Evolutionary conservation across 148 eudicot species (phyloP).

Genomic region (Hydrangea macrophylla): DNA sequence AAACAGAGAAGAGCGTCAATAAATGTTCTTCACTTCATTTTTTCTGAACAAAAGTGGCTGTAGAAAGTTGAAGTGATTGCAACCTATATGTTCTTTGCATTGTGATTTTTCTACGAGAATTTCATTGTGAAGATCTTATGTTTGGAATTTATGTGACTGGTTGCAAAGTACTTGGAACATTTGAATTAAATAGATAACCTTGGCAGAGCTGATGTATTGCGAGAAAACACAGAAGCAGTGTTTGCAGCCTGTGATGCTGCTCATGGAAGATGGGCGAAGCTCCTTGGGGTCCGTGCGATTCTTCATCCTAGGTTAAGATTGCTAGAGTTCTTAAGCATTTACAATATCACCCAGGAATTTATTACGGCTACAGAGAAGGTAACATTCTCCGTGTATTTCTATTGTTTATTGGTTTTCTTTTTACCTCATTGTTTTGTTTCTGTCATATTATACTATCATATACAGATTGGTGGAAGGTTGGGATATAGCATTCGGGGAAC

Average conservation of each 20-base stretch:
- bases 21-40: neutral
- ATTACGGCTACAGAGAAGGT: slow-evolving; percentile 93
- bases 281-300: slow-evolving; percentile 92
- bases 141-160: neutral
- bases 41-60: neutral
- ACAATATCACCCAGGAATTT: slow-evolving; percentile 80
- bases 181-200: slow-evolving; percentile 6
- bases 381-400: neutral
- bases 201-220: slow-evolving; percentile 92
- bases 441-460: slow-evolving; percentile 25
- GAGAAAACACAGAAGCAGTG: slow-evolving; percentile 97
- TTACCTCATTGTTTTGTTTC: neutral
- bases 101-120: neutral
- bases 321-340: slow-evolving; percentile 78
- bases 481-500: slow-evolving; percentile 96
- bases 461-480: slow-evolving; percentile 99
- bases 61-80: neutral
- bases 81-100: neutral
- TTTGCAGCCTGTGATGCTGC: slow-evolving; percentile 99
- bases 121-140: neutral
- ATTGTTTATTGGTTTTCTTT: slow-evolving; percentile 3
- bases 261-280: slow-evolving; percentile 99
- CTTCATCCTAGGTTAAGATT: slow-evolving; percentile 87
- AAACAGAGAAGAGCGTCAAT: too few species aligned
- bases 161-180: neutral